Evolutionary conservation across 2,329 filamentous ascomycete species (phyloP), one percentile per base, ranked within the genome.

Genomic region (Stagonosporopsis cucurbitacearum): DNA sequence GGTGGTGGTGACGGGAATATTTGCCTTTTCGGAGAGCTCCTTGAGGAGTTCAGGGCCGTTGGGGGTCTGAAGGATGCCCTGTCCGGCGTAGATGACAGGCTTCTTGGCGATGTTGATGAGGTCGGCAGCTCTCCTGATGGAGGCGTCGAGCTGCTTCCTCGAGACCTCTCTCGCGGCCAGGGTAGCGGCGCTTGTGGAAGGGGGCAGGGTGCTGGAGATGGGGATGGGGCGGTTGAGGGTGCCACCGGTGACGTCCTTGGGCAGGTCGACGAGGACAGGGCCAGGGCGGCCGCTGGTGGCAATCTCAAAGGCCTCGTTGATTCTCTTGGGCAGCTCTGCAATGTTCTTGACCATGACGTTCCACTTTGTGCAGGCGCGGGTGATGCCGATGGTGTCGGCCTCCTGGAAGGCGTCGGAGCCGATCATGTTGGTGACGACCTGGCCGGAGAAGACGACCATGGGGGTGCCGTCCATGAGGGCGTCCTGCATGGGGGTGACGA

Each of bases 261-360:
- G 95, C 62, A 98, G 82, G 76, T 99, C 95, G 60, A 99, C 92
- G 59, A 99, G 86, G 32, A 98, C 95, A 25, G 95, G 95, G 22
- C 95, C 95, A 13, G 95, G 95, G 44, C 95, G 87, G 58, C 95
- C 95, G 69, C 89, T 95, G 37, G 92, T 98, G 36, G 95, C 95
- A 73, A 98, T 98, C 80, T 98, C 93, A 72, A 98, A 98, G 44
- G 95, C 95, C 80, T 98, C 95, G 76, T 97, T 96, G 73, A 98
- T 98, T 63, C 94, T 86, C 69, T 91, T 87, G 46, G 95, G 95
- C 52, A 99, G 83, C 79, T 99, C 95, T 46, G 91, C 92, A 51
- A 96, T 88, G 75, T 89, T 94, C 84, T 96, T 97, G 44, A 97
- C 92, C 92, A 98, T 96, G 58, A 96, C 92, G 70, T 98, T 98